A percentile compares a stretch with the other conserved stretches of the same genome.
phyloP scores from a whole-genome alignment of 129 eudicot species.

The Apium graveolens region DNA sequence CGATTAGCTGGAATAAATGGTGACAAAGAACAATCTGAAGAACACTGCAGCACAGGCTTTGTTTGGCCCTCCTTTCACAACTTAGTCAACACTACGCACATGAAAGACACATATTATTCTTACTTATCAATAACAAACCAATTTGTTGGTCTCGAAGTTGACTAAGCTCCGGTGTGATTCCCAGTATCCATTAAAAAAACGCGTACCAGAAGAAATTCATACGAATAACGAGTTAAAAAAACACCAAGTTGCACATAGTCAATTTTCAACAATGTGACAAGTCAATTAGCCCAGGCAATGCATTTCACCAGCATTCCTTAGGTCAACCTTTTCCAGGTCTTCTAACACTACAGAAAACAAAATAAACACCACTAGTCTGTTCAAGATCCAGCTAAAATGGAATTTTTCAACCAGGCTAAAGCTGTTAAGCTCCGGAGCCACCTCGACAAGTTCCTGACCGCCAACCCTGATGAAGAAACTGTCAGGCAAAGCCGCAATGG shows the following conservation, averaged over 20 bases:
- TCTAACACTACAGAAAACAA: not conserved
- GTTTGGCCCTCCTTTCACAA: slow-evolving; percentile 49
- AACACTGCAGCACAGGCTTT: slow-evolving; percentile 73
- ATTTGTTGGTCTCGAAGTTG: not conserved
- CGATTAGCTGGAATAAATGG: slow-evolving; percentile 63
- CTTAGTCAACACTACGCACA: too few species aligned
- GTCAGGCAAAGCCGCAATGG: slow-evolving; percentile 59
- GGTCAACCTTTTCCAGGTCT: slow-evolving; percentile 22
- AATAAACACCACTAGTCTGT: slow-evolving; percentile 14
- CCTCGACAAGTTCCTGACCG: slow-evolving; percentile 56
- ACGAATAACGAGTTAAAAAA: not conserved
- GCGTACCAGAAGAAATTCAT: not conserved
- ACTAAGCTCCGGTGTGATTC: not conserved
- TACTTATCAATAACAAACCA: too few species aligned
- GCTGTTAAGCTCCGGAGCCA: slow-evolving; percentile 62
- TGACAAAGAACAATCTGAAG: slow-evolving; percentile 43
- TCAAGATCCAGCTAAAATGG: slow-evolving; percentile 33
- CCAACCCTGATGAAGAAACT: slow-evolving; percentile 53
- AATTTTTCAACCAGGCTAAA: slow-evolving; percentile 61
- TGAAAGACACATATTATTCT: too few species aligned
- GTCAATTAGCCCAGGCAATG: not conserved
- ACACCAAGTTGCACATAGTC: slow-evolving; percentile 18
- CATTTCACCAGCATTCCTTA: not conserved
- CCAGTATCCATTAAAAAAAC: not conserved
- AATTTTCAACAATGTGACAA: not conserved